Evolutionary conservation across 345 rosid species (phyloP).

Genomic region (Gossypium rotundifolium): DNA sequence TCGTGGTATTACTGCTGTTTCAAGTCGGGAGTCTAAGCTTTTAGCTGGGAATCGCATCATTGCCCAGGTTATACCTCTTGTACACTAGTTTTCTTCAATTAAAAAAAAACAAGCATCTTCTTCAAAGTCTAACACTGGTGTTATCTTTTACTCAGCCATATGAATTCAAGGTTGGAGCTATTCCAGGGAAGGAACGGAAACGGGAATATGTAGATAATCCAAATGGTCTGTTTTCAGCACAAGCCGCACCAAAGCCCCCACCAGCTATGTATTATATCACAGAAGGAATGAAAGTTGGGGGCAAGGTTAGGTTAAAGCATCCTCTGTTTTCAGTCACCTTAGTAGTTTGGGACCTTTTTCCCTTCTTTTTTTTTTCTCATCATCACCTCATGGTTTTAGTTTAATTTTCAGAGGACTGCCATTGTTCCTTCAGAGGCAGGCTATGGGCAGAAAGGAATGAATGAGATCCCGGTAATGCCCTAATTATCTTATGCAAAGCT

Average conservation of each 20-base stretch:
- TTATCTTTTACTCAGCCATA: slow-evolving; percentile 50
- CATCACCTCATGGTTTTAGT: background rate
- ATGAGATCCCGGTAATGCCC: slow-evolving; percentile 71
- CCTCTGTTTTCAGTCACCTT: background rate
- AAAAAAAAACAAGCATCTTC: background rate
- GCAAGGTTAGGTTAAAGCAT: slow-evolving; percentile 64
- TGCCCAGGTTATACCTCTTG: slow-evolving; percentile 49
- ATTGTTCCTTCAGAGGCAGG: slow-evolving; percentile 83
- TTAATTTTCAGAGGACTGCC: slow-evolving; percentile 60
- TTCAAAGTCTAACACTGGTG: background rate
- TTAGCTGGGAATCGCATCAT: slow-evolving; percentile 84
- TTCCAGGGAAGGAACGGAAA: slow-evolving; percentile 85
- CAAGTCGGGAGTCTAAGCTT: slow-evolving; percentile 90
- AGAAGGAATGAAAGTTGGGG: slow-evolving; percentile 62
- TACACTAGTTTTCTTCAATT: too few relatives aligned
- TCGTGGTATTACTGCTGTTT: slow-evolving; percentile 65
- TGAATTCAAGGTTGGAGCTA: slow-evolving; percentile 75
- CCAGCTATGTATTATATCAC: slow-evolving; percentile 60
- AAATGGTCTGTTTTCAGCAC: slow-evolving; percentile 90
- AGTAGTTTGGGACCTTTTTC: background rate
- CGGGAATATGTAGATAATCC: slow-evolving; percentile 85
- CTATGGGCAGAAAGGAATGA: slow-evolving; percentile 79
- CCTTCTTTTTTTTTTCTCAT: background rate
- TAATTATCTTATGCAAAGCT: background rate
- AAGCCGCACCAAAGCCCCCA: slow-evolving; percentile 98